Evolutionary conservation across 2,329 filamentous ascomycete species (phyloP).

Genomic region (Exophiala sp.): DNA sequence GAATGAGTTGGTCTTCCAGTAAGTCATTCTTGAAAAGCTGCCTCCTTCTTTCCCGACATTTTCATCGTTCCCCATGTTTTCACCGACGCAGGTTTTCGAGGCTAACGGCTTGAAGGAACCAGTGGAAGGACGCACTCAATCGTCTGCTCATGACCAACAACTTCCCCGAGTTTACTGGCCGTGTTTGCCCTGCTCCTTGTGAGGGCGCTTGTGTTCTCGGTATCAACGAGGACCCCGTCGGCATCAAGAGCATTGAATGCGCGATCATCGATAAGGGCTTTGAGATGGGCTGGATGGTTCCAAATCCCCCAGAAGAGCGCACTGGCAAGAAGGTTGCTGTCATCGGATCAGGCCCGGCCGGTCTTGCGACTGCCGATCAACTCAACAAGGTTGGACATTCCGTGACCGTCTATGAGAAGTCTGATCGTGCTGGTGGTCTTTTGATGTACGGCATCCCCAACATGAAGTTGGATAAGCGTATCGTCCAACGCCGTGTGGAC

Average conservation of each 20-base stretch:
- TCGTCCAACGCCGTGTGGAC: conserved; percentile 91
- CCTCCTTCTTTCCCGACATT: no score
- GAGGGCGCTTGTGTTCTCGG: conserved; percentile 94
- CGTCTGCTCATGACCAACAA: conserved; percentile 95
- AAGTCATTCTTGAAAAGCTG: no score
- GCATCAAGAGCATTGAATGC: conserved; percentile 97
- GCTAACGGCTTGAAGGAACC: no score
- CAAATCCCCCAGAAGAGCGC: conserved; percentile 70
- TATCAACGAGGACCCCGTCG: conserved; percentile 94
- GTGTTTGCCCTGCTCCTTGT: conserved; percentile 93
- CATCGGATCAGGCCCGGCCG: conserved; percentile 87
- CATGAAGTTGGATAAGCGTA: conserved; percentile 98
- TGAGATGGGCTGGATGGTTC: conserved; percentile 97
- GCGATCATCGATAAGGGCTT: conserved; percentile 97
- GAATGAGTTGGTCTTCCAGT: conserved; percentile 74
- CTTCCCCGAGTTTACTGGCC: conserved; percentile 96
- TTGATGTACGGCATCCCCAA: conserved; percentile 99
- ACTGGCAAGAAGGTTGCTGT: conserved; percentile 86
- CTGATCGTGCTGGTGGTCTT: conserved; percentile 84
- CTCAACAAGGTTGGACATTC: conserved; percentile 87
- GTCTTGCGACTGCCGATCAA: conserved; percentile 86
- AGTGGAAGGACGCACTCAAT: conserved; percentile 91
- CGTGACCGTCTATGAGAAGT: conserved; percentile 89
- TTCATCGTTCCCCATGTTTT: no score
- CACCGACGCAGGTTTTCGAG: no score